Conservation (phyloP, 108 stramenopile species). For the Skeletonema tropicum region DNA sequence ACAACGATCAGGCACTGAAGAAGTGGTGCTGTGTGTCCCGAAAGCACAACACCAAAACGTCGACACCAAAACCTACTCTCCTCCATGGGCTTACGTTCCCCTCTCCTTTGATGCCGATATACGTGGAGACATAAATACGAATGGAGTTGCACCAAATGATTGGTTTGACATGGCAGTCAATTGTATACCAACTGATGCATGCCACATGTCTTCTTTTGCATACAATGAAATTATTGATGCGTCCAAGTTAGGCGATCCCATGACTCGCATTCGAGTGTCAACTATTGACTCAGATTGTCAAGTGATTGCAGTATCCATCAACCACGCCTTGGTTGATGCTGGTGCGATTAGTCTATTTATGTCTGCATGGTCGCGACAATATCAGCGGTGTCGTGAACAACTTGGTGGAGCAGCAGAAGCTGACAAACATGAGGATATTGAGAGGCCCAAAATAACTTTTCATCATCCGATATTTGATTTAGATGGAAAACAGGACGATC, state of each 20-base stretch:
- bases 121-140: not conserved
- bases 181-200: constrained; percentile 3
- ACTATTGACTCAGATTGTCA: not conserved
- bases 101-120: not conserved
- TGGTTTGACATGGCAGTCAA: not conserved
- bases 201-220: no score
- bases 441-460: not conserved
- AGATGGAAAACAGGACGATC: not conserved
- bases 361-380: constrained; percentile 10
- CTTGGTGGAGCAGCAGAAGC: not conserved
- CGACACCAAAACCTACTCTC: not conserved
- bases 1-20: not conserved
- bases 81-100: not conserved
- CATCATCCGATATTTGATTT: not conserved
- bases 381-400: not conserved
- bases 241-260: no score
- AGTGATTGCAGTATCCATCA: not conserved
- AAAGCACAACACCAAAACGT: no score
- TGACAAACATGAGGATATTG: not conserved
- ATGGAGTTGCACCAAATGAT: not conserved
- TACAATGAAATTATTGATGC: no score
- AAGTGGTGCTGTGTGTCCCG: not conserved
- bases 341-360: constrained; percentile 2
- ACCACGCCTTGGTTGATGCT: constrained; percentile 11
- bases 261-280: no score